Percentiles rank a stretch among this genome's conserved stretches.
Conservation (phyloP, 2,329 filamentous ascomycete species). For the Lachnellula subtilissima region DNA sequence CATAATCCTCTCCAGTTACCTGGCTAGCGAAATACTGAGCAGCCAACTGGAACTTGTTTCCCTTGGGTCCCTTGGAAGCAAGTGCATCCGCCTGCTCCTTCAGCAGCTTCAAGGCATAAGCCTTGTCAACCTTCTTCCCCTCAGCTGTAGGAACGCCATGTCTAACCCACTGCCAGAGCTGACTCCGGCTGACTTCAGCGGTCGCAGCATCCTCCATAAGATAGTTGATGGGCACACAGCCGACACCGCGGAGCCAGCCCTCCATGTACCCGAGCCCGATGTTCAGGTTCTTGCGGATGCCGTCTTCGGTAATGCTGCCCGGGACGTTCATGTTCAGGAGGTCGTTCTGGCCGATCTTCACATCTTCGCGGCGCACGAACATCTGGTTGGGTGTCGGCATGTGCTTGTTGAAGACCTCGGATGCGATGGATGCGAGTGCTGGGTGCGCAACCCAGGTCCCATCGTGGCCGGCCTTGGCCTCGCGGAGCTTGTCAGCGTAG, state of each 20-base stretch:
- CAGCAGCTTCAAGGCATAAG: slow-evolving; percentile 79
- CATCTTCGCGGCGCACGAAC: slow-evolving; percentile 84
- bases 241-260: slow-evolving; percentile 90
- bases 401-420: slow-evolving; percentile 93
- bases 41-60: slow-evolving; percentile 87
- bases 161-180: slow-evolving; percentile 94
- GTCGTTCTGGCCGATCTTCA: slow-evolving; percentile 79
- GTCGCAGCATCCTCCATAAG: slow-evolving; percentile 98
- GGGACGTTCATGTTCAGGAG: slow-evolving; percentile 98
- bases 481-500: slow-evolving; percentile 90
- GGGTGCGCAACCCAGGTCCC: slow-evolving; percentile 97
- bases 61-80: slow-evolving; percentile 68
- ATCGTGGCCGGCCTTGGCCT: slow-evolving; percentile 92
- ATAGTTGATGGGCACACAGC: slow-evolving; percentile 96
- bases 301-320: slow-evolving; percentile 84
- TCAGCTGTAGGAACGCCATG: slow-evolving; percentile 72
- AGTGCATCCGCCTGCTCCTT: slow-evolving; percentile 79
- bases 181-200: slow-evolving; percentile 87
- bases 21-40: slow-evolving; percentile 89
- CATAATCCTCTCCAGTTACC: slow-evolving; percentile 95
- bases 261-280: slow-evolving; percentile 99
- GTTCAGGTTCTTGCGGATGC: slow-evolving; percentile 95
- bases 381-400: slow-evolving; percentile 99
- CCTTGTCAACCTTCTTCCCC: slow-evolving; percentile 90
- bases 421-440: slow-evolving; percentile 79